These are phyloP conservation scores for Penicillium sp. DNA, from an alignment of 2,329 filamentous ascomycete genomes.

Conservation along the genomic window DNA sequence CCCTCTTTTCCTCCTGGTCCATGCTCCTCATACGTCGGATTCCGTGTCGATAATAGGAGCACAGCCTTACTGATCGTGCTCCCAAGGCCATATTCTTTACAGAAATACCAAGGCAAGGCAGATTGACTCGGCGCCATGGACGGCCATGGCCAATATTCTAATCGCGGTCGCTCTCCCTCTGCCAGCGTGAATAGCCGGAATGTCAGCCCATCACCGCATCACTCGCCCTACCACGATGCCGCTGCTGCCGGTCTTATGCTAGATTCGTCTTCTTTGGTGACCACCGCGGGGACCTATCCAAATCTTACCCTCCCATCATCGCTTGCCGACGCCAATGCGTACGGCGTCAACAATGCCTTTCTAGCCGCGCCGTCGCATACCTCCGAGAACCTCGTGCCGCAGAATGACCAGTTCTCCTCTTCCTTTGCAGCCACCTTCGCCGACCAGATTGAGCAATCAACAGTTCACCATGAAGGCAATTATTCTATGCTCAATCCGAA, in stretches of 20 bases:
- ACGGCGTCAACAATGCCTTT: conserved; percentile 32
- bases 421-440: conserved; percentile 36
- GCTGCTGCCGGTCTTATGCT: conserved; percentile 28
- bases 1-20: not conserved
- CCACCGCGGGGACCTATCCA: conserved; percentile 26
- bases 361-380: conserved; percentile 30
- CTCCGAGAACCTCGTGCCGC: conserved; percentile 32
- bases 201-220: conserved; percentile 41
- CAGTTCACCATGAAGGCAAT: conserved; percentile 31
- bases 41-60: not conserved
- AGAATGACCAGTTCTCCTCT: conserved; percentile 31
- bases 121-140: conserved; percentile 10
- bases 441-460: conserved; percentile 32
- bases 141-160: conserved; percentile 10
- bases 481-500: conserved; percentile 40
- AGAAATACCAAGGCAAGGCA: not conserved
- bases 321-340: conserved; percentile 29
- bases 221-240: conserved; percentile 34
- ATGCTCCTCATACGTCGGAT: not conserved
- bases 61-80: conserved; percentile 5
- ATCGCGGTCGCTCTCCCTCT: conserved; percentile 35
- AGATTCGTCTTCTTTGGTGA: conserved; percentile 30
- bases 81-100: not conserved
- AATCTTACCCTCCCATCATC: conserved; percentile 30
- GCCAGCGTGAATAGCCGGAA: conserved; percentile 35